These are phyloP conservation scores for Tulasnella sp. DNA, from an alignment of 768 basidiomycete genomes.

Conservation along the genomic window DNA sequence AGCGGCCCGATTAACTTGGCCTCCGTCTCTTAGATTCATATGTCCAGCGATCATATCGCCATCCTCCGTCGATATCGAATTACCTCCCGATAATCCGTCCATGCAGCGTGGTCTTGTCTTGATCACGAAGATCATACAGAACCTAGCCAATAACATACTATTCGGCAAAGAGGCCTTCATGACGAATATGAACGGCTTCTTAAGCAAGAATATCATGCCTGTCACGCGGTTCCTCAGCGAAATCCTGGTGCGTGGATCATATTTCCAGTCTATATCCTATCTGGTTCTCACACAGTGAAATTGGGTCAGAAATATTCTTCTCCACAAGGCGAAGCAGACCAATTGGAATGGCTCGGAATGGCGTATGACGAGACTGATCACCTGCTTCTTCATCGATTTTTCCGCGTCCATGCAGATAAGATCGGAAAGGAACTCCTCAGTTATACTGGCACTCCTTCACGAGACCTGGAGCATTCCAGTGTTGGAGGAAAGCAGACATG, in stretches of 20 bases:
- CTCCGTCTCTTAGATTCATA: conserved; percentile 54
- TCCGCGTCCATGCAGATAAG: conserved; percentile 76
- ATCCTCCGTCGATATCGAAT: conserved; percentile 70
- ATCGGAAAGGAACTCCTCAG: conserved; percentile 80
- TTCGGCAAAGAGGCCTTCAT: conserved; percentile 88
- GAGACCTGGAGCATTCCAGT: conserved; percentile 29
- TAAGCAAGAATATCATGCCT: conserved; percentile 55
- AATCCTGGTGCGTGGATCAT: conserved; percentile 43
- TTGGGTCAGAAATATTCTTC: conserved; percentile 27
- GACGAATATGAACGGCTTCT: conserved; percentile 67
- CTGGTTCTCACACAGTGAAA: not conserved
- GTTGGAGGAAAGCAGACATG: conserved; percentile 66
- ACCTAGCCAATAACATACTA: conserved; percentile 86
- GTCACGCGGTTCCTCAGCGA: conserved; percentile 71
- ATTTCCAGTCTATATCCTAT: not conserved
- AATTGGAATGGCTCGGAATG: conserved; percentile 49
- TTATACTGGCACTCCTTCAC: conserved; percentile 36
- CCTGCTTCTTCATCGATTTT: conserved; percentile 73
- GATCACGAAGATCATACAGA: conserved; percentile 87
- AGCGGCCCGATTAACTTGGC: not conserved
- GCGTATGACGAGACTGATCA: conserved; percentile 75
- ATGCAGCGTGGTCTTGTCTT: conserved; percentile 73
- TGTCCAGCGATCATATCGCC: conserved; percentile 85
- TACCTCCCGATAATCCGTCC: conserved; percentile 46
- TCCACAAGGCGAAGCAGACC: conserved; percentile 22